Evolutionary conservation across 352 stramenopile genomes (phyloP).

Genomic region (Phytophthora sojae): DNA sequence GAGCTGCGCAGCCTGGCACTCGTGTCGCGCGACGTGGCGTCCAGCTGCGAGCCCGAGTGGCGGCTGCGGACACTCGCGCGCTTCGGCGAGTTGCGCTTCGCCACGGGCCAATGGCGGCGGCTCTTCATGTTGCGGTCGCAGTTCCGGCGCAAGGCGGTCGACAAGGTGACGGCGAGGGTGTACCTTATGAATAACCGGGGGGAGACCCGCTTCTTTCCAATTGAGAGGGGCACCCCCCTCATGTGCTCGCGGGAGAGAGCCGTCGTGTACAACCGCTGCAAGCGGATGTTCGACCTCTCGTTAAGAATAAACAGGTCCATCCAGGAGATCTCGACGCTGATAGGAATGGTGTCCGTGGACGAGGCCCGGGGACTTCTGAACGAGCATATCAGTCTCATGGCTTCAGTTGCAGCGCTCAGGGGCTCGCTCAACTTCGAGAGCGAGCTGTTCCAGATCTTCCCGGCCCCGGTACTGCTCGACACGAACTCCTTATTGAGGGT

Average conservation of each 20-base stretch:
- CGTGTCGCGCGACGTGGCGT: slow-evolving; percentile 50
- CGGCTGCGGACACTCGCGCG: slow-evolving; percentile 54
- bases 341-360: slow-evolving; percentile 83
- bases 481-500: slow-evolving; percentile 77
- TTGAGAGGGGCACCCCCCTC: slow-evolving; percentile 60
- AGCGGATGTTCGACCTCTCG: slow-evolving; percentile 89
- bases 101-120: slow-evolving; percentile 62
- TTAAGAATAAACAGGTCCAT: slow-evolving; percentile 89
- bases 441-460: slow-evolving; percentile 87
- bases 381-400: slow-evolving; percentile 87
- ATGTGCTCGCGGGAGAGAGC: slow-evolving; percentile 85
- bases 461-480: slow-evolving; percentile 79
- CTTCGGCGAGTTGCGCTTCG: slow-evolving; percentile 65
- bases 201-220: slow-evolving; percentile 73
- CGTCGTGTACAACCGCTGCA: slow-evolving; percentile 84
- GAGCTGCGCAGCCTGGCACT: slow-evolving; percentile 61
- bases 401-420: slow-evolving; percentile 76
- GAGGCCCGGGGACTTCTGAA: slow-evolving; percentile 81
- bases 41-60: slow-evolving; percentile 72
- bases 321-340: slow-evolving; percentile 87
- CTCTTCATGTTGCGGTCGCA: slow-evolving; percentile 74
- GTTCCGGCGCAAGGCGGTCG: slow-evolving; percentile 66
- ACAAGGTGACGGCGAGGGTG: slow-evolving; percentile 67
- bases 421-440: slow-evolving; percentile 88
- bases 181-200: slow-evolving; percentile 87